Percentiles rank a stretch among this genome's conserved stretches.
These are phyloP conservation scores for Boletellus sp. DNA, from an alignment of 768 basidiomycete species.

Conservation along the genomic window DNA sequence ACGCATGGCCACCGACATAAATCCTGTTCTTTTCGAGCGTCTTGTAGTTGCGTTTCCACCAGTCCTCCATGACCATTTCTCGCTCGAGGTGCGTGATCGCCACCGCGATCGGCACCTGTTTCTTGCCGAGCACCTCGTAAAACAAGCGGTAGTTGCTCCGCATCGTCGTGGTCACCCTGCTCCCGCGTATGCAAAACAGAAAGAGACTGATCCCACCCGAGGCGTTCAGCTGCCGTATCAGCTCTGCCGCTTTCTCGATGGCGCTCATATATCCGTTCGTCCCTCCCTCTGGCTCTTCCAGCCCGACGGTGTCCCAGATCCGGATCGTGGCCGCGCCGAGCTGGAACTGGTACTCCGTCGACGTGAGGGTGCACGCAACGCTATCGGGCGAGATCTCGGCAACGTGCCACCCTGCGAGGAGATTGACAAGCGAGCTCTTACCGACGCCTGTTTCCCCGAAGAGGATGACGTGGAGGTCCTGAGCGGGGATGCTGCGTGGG, in stretches of 20 bases:
- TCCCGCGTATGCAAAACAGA: slow-evolving; percentile 33
- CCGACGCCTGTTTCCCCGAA: slow-evolving; percentile 41
- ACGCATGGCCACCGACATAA: slow-evolving; percentile 23
- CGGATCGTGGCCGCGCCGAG: slow-evolving; percentile 20
- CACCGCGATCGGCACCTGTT: slow-evolving; percentile 36
- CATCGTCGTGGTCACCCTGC: slow-evolving; percentile 25
- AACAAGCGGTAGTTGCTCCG: slow-evolving; percentile 35
- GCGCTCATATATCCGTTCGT: slow-evolving; percentile 21
- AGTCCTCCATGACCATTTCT: slow-evolving; percentile 28
- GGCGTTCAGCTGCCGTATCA: slow-evolving; percentile 29
- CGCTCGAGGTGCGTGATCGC: slow-evolving; percentile 39
- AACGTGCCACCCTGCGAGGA: slow-evolving; percentile 33
- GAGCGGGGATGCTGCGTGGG: slow-evolving; percentile 13
- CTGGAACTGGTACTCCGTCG: slow-evolving; percentile 24
- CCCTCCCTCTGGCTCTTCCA: slow-evolving; percentile 23
- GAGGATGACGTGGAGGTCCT: slow-evolving; percentile 33
- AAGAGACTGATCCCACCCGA: slow-evolving; percentile 30
- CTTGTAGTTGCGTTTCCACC: slow-evolving; percentile 29
- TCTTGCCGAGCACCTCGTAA: slow-evolving; percentile 37
- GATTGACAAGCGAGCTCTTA: slow-evolving; percentile 35
- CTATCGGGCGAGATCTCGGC: slow-evolving; percentile 26
- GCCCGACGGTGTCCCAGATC: slow-evolving; percentile 34
- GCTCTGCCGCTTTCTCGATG: slow-evolving; percentile 25
- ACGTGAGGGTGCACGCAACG: slow-evolving; percentile 30
- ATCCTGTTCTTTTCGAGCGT: slow-evolving; percentile 20